Base-by-base conservation (phyloP, 2,329 filamentous ascomycete species). In the Simplicillium sp. region DNA sequence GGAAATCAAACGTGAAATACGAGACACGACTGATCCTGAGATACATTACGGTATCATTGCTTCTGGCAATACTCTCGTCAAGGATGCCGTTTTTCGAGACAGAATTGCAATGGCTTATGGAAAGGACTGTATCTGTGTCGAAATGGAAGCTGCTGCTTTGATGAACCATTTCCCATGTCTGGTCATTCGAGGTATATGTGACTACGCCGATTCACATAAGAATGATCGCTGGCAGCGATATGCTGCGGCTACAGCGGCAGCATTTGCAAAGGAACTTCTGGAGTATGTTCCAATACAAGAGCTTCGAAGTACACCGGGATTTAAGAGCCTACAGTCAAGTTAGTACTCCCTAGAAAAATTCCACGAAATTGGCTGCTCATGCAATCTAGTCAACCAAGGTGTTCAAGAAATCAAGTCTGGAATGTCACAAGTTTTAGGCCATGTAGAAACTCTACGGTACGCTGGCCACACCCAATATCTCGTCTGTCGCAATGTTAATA, bases 191-290 rank as follows among this genome's bases (percentile, higher is more conserved):
- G 59, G 60, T 1, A 58, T 64, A 2, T 64, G 54, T 28, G 55
- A 61, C 36, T 64, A 62, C 40, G 54, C 58, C n/a, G 61, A 66
- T 40, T 54, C 50, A 1, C 59, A 63, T 39, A 64, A 64, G 44
- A 57, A 54, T 33, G 54, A 64, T 11, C 13, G 11, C 7, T 64
- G 59, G 60, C 54, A 61, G 16, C 14, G 13, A 1, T 62, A 60
- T 43, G 60, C 61, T 0, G 56, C 61, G 2, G 48, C 46, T 0
- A 52, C 50, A 1, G 59, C 60, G 0, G 58, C 58, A 0, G 56
- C 53, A 13, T 52, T 37, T 29, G 49, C 45, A 3, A 48, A 46
- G 2, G 49, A 47, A 28, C 39, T 54, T 2, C 39, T 53, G 5
- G 3, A 25, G 4, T 29, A 25, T 11, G 20, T 37, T 6, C 36